These are phyloP conservation scores for Cordyceps cicadae DNA, from an alignment of 2,329 filamentous ascomycete species.

Conservation along the genomic window DNA sequence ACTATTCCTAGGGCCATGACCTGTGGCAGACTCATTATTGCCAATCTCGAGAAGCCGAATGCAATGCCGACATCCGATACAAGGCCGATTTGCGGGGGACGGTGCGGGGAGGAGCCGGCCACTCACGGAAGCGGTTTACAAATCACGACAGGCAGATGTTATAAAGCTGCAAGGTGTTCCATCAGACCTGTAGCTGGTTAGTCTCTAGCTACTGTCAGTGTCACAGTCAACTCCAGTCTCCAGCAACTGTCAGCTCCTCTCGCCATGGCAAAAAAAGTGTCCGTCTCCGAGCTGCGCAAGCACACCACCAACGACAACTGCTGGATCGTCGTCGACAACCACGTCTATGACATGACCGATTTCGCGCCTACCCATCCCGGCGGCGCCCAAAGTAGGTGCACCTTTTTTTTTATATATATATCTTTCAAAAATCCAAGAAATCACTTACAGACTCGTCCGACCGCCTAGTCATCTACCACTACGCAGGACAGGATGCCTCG, in stretches of 20 bases:
- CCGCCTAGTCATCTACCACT: constrained; percentile 18
- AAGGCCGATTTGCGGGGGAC: neutral
- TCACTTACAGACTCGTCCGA: neutral
- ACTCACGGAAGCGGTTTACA: neutral
- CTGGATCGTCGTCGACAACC: constrained; percentile 61
- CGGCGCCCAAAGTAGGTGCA: constrained; percentile 14
- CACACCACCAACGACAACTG: constrained; percentile 41
- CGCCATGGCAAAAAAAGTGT: constrained; percentile 22
- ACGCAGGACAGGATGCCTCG: constrained; percentile 20
- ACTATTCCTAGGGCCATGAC: no score
- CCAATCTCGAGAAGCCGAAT: no score
- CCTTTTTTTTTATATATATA: no score
- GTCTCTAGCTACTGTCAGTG: no score
- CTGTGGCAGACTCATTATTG: no score
- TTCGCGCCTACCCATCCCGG: constrained; percentile 20
- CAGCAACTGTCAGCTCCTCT: no score
- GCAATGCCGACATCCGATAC: no score
- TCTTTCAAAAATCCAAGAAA: neutral
- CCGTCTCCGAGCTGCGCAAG: constrained; percentile 33
- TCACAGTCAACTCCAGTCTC: no score
- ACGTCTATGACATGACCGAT: constrained; percentile 48
- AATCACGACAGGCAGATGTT: neutral
- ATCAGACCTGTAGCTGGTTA: no score
- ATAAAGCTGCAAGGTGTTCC: no score
- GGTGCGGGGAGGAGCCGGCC: neutral